A percentile compares a stretch with the other conserved stretches of the same genome.
These are phyloP conservation scores for Phalaenopsis equestris DNA, from an alignment of 106 monocot species.

Conservation along the genomic window DNA sequence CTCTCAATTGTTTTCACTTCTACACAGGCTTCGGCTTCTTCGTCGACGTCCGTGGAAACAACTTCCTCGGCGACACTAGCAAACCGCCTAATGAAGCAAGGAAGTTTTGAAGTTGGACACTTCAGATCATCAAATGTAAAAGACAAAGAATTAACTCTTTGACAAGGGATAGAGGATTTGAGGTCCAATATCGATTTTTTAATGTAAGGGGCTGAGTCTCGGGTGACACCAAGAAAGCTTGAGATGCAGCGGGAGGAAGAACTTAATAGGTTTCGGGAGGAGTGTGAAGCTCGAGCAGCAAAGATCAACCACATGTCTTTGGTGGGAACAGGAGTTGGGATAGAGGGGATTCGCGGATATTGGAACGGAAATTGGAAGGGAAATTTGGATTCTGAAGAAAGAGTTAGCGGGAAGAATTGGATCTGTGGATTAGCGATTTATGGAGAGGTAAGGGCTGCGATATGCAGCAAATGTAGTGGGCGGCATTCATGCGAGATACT, in stretches of 20 bases:
- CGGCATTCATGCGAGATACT: background rate
- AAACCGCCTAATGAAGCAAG: background rate
- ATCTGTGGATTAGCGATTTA: background rate
- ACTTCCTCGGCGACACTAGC: constrained; percentile 3
- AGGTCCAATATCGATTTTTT: background rate
- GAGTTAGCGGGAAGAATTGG: background rate
- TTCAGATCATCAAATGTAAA: background rate
- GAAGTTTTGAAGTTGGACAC: background rate
- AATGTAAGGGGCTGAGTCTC: background rate
- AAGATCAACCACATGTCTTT: constrained; percentile 6
- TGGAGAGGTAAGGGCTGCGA: background rate
- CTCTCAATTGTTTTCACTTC: background rate
- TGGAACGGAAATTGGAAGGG: background rate
- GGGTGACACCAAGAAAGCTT: background rate
- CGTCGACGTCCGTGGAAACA: constrained; percentile 7
- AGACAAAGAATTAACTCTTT: background rate
- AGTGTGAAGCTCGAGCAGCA: background rate
- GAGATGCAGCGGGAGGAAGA: background rate
- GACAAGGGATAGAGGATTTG: background rate
- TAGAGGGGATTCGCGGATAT: background rate
- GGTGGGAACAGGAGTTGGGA: background rate
- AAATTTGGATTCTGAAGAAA: background rate
- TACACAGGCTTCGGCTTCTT: background rate
- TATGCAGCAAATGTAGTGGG: background rate
- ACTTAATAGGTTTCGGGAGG: background rate